Base-by-base conservation (phyloP, 169 alveolate species). In the Amoebophrya sp. region DNA sequence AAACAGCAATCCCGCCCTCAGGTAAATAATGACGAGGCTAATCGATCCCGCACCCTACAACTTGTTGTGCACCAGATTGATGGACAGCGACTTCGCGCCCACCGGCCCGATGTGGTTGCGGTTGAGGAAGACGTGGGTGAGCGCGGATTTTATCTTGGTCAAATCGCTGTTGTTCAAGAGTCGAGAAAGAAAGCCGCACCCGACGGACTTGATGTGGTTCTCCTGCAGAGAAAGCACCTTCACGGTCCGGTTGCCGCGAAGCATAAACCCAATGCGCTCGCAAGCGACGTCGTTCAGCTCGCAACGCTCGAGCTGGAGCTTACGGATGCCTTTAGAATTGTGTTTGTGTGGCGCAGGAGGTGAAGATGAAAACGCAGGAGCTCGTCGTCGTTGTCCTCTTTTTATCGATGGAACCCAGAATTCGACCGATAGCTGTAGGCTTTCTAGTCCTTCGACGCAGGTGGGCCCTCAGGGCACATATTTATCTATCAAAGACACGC, bases 61-160 rank as follows among this genome's bases (percentile, higher is more conserved):
- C n/a, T n/a, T 16, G 34, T 58, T 58, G 78, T 58, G 78, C 39
- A 16, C 78, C 34, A 58, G 23, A 16, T 13, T n/a, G 7, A 58
- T 16, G 34, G 78, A 2, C 34, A 58, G 78, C 78, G 78, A 58
- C 78, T 58, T 58, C 26, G 78, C 78, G 10, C 78, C 78, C 34
- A 58, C 78, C 78, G 78, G 78, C 34, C 78, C 78, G 78, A 58
- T 58, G 23, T 58, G 78, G 23, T 58, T 58, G 78, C 78, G 78
- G 34, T 58, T 58, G 34, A 58, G 78, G 78, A 58, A 58, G 10
- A 58, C 10, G 23, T 58, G 78, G 34, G 78, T 58, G 34, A 58
- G 34, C 34, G 4, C 39, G 23, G 34, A 58, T 29, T 58, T 58
- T 29, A 16, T 2, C 78, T 58, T 2, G 29, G 78, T 7, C 29